A percentile compares a stretch with the other conserved stretches of the same genome.
Conservation (phyloP, 2,329 filamentous ascomycete genomes). For the Colletotrichum zoysiae region DNA sequence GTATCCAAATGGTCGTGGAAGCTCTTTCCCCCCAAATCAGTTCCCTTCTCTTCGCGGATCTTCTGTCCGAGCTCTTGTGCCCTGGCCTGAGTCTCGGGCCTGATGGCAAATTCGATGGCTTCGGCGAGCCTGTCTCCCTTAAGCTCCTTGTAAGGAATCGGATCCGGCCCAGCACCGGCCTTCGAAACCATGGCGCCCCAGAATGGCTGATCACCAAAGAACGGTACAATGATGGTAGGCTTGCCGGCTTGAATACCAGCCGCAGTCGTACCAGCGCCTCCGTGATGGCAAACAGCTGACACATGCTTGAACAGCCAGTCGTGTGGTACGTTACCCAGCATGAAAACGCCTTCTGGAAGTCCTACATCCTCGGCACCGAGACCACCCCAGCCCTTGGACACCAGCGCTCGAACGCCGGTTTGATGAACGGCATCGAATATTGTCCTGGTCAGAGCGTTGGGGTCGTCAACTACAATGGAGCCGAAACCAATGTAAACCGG, state of each 20-base stretch:
- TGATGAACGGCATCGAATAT: slow-evolving; percentile 79
- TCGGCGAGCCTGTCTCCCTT: slow-evolving; percentile 75
- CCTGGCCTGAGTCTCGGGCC: slow-evolving; percentile 69
- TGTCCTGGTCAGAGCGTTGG: slow-evolving; percentile 75
- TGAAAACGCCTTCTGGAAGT: slow-evolving; percentile 82
- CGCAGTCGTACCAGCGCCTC: slow-evolving; percentile 88
- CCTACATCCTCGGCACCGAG: slow-evolving; percentile 78
- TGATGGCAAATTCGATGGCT: slow-evolving; percentile 72
- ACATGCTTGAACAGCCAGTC: slow-evolving; percentile 91
- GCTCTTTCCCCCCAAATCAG: slow-evolving; percentile 72
- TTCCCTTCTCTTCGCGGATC: slow-evolving; percentile 76
- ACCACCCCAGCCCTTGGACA: slow-evolving; percentile 91
- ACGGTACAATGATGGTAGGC: slow-evolving; percentile 86
- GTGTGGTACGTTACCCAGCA: slow-evolving; percentile 87
- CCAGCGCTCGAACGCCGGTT: slow-evolving; percentile 79
- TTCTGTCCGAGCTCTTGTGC: slow-evolving; percentile 70
- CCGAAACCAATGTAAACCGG: slow-evolving; percentile 88
- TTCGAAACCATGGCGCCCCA: slow-evolving; percentile 83
- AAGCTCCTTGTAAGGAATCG: slow-evolving; percentile 76
- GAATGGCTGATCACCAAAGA: slow-evolving; percentile 88
- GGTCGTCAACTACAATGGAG: slow-evolving; percentile 84
- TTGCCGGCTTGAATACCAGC: slow-evolving; percentile 85
- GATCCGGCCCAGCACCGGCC: slow-evolving; percentile 78
- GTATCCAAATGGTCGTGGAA: slow-evolving; percentile 80
- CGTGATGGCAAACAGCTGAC: slow-evolving; percentile 87